These are phyloP conservation scores for Ogataea glucozyma DNA, from an alignment of 805 yeast genomes.

Conservation along the genomic window DNA sequence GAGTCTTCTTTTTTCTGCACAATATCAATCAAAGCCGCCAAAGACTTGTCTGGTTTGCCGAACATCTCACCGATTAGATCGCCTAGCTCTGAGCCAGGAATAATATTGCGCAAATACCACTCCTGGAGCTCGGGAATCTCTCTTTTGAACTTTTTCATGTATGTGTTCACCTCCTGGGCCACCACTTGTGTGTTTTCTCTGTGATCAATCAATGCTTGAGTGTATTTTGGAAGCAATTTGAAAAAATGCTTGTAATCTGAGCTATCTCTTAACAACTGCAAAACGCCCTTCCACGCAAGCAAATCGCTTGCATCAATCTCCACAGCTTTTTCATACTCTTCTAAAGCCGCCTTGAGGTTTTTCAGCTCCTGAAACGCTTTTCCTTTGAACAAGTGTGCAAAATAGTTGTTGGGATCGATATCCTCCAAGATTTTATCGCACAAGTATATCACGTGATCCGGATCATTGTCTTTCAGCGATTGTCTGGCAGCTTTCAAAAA, in stretches of 20 bases:
- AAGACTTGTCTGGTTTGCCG: conserved; percentile 47
- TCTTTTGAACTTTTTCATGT: conserved; percentile 36
- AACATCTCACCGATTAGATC: conserved; percentile 50
- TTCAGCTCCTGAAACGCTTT: conserved; percentile 57
- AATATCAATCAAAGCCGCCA: conserved; percentile 45
- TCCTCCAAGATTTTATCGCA: conserved; percentile 54
- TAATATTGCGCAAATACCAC: conserved; percentile 47
- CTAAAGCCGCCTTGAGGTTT: conserved; percentile 40
- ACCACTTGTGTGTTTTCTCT: conserved; percentile 51
- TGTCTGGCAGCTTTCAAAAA: conserved; percentile 49
- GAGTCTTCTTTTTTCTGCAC: conserved; percentile 42
- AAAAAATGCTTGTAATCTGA: conserved; percentile 49
- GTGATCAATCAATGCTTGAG: conserved; percentile 42
- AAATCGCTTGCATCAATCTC: conserved; percentile 49
- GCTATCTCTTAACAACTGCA: conserved; percentile 43
- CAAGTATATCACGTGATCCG: conserved; percentile 59
- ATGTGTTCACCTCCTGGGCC: conserved; percentile 46
- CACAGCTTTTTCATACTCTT: conserved; percentile 51
- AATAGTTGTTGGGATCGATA: conserved; percentile 58
- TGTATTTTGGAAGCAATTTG: conserved; percentile 44
- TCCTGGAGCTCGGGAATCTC: conserved; percentile 40
- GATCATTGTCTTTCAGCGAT: conserved; percentile 57
- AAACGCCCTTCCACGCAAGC: conserved; percentile 81
- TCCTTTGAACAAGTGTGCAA: conserved; percentile 71
- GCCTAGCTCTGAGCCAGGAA: conserved; percentile 59